Evolutionary conservation across 257 asterid species (phyloP).

Genomic region (Marsdenia floribunda): DNA sequence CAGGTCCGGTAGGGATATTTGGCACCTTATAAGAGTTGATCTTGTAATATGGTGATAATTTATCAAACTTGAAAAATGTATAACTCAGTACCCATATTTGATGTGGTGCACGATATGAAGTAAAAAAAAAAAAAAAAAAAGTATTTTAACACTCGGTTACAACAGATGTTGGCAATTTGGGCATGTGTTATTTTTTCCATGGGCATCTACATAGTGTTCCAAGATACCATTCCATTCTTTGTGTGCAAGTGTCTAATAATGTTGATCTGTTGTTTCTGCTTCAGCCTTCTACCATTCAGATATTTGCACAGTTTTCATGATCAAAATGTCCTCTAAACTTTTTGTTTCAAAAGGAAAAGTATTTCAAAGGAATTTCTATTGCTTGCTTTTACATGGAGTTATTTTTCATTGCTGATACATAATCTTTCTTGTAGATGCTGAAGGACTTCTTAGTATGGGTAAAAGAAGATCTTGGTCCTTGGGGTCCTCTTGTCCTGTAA

Average conservation of each 20-base stretch:
- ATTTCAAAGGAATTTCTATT: background rate
- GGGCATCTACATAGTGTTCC: background rate
- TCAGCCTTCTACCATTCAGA: background rate
- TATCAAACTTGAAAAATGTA: background rate
- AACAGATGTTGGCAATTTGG: background rate
- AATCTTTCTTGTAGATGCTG: constrained; percentile 50
- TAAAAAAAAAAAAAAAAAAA: background rate
- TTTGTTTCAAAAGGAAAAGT: background rate
- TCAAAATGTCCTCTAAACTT: background rate
- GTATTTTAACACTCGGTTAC: background rate
- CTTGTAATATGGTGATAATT: background rate
- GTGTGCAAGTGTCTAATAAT: background rate
- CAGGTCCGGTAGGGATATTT: background rate
- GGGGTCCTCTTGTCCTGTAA: constrained; percentile 99
- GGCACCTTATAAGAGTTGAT: background rate
- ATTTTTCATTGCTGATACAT: background rate
- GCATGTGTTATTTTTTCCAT: background rate
- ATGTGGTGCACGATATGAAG: background rate
- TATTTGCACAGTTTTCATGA: background rate
- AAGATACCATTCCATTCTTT: background rate
- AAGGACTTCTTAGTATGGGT: constrained; percentile 89
- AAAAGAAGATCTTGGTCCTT: constrained; percentile 92
- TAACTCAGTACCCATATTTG: background rate
- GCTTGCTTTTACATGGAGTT: background rate
- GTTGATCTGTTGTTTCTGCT: background rate